Evolutionary conservation across 768 basidiomycete genomes (phyloP).

Genomic region (Suillus lakei): DNA sequence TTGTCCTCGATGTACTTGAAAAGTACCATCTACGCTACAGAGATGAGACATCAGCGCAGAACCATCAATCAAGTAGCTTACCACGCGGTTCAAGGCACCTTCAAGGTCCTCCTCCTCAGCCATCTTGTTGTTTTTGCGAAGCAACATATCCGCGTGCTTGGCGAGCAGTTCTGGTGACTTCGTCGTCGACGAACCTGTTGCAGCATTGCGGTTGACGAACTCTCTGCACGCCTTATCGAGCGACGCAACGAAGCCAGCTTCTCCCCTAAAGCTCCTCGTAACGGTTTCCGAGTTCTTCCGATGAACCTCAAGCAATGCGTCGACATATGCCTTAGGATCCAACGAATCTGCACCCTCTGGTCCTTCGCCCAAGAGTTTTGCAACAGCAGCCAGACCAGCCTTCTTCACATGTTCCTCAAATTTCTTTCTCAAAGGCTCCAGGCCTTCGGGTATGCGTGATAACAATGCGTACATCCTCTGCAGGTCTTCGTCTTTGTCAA

Average conservation of each 20-base stretch:
- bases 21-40: slow-evolving; percentile 78
- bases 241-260: slow-evolving; percentile 91
- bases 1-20: slow-evolving; percentile 99
- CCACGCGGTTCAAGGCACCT: slow-evolving; percentile 87
- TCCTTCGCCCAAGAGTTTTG: slow-evolving; percentile 65
- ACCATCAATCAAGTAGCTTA: slow-evolving; percentile 42
- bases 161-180: slow-evolving; percentile 93
- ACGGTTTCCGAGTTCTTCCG: slow-evolving; percentile 91
- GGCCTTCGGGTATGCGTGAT: slow-evolving; percentile 85
- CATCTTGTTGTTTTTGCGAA: slow-evolving; percentile 96
- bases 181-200: slow-evolving; percentile 80
- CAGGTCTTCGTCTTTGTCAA: slow-evolving; percentile 92
- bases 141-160: slow-evolving; percentile 86
- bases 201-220: slow-evolving; percentile 92
- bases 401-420: slow-evolving; percentile 97
- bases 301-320: slow-evolving; percentile 90
- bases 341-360: slow-evolving; percentile 59
- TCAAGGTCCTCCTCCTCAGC: slow-evolving; percentile 92
- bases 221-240: slow-evolving; percentile 95
- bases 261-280: slow-evolving; percentile 85
- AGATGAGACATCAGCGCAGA: slow-evolving; percentile 13
- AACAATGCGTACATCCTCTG: slow-evolving; percentile 95
- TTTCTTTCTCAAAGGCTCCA: slow-evolving; percentile 88
- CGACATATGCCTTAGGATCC: slow-evolving; percentile 94
- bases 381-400: slow-evolving; percentile 81